Percentiles rank a stretch among this genome's conserved stretches.
Evolutionary conservation across 1,139 yeast species (phyloP).

Genomic region (Zhuliangozyma parablackwelliae): DNA sequence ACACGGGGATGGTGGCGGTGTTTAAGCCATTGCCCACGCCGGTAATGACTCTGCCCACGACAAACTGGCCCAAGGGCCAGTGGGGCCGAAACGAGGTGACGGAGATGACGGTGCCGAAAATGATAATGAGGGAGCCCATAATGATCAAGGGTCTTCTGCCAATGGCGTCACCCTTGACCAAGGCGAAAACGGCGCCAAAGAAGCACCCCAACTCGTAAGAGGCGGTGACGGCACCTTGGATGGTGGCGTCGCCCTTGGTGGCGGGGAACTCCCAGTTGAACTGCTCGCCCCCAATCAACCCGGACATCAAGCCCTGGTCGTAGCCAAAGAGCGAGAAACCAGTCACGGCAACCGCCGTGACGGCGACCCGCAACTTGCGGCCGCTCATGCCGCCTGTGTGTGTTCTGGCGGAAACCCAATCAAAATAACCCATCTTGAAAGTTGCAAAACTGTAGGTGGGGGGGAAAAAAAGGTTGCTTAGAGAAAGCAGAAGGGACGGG

Average conservation of each 20-base stretch:
- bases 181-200: slow-evolving; percentile 65
- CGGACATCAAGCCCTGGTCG: slow-evolving; percentile 79
- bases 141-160: slow-evolving; percentile 69
- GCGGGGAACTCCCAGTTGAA: slow-evolving; percentile 59
- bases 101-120: slow-evolving; percentile 62
- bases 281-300: slow-evolving; percentile 58
- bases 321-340: slow-evolving; percentile 74
- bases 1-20: slow-evolving; percentile 77
- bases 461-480: not conserved
- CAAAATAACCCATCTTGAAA: slow-evolving; percentile 3
- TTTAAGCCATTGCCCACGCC: slow-evolving; percentile 78
- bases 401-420: slow-evolving; percentile 23
- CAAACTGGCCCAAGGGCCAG: slow-evolving; percentile 60
- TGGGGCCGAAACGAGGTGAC: slow-evolving; percentile 49
- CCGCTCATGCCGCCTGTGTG: slow-evolving; percentile 50
- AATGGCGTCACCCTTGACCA: slow-evolving; percentile 55
- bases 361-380: slow-evolving; percentile 32
- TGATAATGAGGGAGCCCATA: slow-evolving; percentile 54
- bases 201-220: slow-evolving; percentile 77
- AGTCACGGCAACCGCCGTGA: slow-evolving; percentile 56
- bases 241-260: slow-evolving; percentile 33
- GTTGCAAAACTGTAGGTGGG: not conserved
- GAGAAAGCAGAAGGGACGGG: not conserved
- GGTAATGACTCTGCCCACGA: slow-evolving; percentile 70
- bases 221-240: slow-evolving; percentile 68